Evolutionary conservation across 768 basidiomycete species (phyloP), one percentile per base, ranked within the genome.

Genomic region (Tulasnella calospora): DNA sequence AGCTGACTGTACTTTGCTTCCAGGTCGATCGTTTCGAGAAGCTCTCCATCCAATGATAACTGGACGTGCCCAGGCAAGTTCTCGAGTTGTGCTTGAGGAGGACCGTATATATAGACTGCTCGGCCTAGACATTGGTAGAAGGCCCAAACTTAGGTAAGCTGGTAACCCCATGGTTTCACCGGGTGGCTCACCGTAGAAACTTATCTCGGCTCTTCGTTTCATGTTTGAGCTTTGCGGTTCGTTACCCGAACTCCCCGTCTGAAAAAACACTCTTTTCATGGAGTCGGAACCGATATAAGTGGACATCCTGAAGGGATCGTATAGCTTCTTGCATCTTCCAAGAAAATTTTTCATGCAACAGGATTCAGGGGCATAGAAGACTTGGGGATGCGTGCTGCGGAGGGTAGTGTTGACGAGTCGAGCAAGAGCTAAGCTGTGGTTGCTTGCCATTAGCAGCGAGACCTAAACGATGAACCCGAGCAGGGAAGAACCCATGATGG

Each of bases 381-480:
- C 30, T 72, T 36, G 71, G 12, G 71, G 38, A 33, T 72, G 36
- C 5, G 71, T 41, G 27, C 71, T 72, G 36, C 41, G 71, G 36
- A 72, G 35, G 6, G 71, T 72, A 12, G 71, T 72, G 36, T 72
- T 72, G 38, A 72, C 71, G 7, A 72, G 71, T 19, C 61, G 55
- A 57, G 55, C 55, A 9, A 30, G 8, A 30, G 27, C 30, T n/a
- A n/a, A n/a, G 13, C n/a, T 9, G n/a, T 57, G 55, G n/a, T n/a
- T 57, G 30, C 8, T 9, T 57, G 30, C 30, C 23, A 27, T 9
- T 4, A 57, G 23, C 55, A 57, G 55, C n/a, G n/a, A n/a, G 23
- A 57, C 12, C 55, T 13, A 27, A 17, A 67, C 30, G 61, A 35
- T 35, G 61, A 67, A 35, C 30, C 30, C 19, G 61, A 67, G 33